Evolutionary conservation across 768 basidiomycete genomes (phyloP).

Genomic region (Boletus eberwhitei): DNA sequence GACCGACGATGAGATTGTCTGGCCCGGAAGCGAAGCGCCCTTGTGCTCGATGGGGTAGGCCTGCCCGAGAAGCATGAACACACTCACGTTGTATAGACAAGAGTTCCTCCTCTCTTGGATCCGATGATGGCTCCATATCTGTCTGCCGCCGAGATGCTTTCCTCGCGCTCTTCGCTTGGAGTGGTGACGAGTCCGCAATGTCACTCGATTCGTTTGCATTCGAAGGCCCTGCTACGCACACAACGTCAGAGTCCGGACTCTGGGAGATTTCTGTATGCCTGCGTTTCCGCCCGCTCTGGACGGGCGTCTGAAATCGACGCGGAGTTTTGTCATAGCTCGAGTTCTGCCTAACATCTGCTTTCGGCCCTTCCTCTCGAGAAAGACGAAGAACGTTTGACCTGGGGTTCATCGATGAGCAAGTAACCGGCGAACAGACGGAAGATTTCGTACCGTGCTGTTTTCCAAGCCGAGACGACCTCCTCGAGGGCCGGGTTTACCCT

Average conservation of each 20-base stretch:
- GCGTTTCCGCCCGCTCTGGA: conserved; percentile 35
- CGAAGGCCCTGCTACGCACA: conserved; percentile 31
- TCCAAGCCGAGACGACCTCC: conserved; percentile 69
- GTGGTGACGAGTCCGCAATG: conserved; percentile 20
- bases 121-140: conserved; percentile 28
- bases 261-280: conserved; percentile 23
- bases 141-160: conserved; percentile 13
- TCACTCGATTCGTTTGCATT: conserved; percentile 24
- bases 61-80: background rate
- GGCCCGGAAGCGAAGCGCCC: too few relatives aligned
- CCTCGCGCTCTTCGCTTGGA: conserved; percentile 18
- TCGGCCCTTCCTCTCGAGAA: conserved; percentile 33
- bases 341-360: conserved; percentile 4
- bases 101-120: conserved; percentile 31
- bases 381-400: conserved; percentile 46
- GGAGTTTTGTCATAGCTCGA: conserved; percentile 15
- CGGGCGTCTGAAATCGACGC: conserved; percentile 12
- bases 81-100: conserved; percentile 14
- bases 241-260: conserved; percentile 28
- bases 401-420: background rate
- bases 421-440: background rate
- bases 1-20: conserved; percentile 1
- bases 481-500: conserved; percentile 69
- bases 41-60: too few relatives aligned
- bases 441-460: conserved; percentile 54